These are phyloP conservation scores for Glarea lozoyensis DNA, from an alignment of 495 filamentous ascomycete species.

Conservation along the genomic window DNA sequence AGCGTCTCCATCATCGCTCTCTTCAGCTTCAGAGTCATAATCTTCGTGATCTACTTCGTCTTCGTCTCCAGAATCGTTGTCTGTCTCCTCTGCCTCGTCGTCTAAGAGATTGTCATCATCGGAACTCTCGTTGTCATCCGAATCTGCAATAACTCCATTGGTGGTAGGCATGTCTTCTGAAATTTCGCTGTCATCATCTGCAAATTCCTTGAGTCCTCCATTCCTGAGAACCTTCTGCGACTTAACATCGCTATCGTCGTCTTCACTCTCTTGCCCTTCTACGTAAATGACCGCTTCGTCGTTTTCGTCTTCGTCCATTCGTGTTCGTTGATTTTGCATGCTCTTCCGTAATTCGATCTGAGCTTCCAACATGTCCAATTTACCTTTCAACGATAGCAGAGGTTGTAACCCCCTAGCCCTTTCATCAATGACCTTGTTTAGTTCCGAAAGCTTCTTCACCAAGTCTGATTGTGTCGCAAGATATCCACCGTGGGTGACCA, in stretches of 20 bases:
- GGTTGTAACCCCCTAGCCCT: conserved; percentile 74
- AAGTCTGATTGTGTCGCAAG: conserved; percentile 73
- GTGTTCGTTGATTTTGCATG: conserved; percentile 33
- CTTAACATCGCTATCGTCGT: conserved; percentile 30
- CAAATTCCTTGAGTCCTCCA: conserved; percentile 23
- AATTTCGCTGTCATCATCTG: conserved; percentile 18
- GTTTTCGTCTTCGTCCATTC: conserved; percentile 52
- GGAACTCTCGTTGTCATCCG: conserved; percentile 29
- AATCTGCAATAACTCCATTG: conserved; percentile 30
- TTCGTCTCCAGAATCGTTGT: conserved; percentile 31
- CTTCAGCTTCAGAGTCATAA: conserved; percentile 30
- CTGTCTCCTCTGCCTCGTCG: conserved; percentile 31
- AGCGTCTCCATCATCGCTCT: conserved; percentile 31
- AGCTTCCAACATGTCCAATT: conserved; percentile 38
- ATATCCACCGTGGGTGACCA: conserved; percentile 90
- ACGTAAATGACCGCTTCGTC: conserved; percentile 77
- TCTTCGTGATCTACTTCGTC: conserved; percentile 35
- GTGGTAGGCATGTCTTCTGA: conserved; percentile 25
- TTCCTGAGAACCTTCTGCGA: conserved; percentile 24
- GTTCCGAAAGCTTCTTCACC: conserved; percentile 62
- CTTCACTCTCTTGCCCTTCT: conserved; percentile 59
- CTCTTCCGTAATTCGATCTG: conserved; percentile 72
- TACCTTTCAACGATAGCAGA: conserved; percentile 56
- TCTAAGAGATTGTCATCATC: conserved; percentile 23
- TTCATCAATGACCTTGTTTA: conserved; percentile 78